Conservation (phyloP, 208 protist species). For the Acanthamoeba castellanii region DNA sequence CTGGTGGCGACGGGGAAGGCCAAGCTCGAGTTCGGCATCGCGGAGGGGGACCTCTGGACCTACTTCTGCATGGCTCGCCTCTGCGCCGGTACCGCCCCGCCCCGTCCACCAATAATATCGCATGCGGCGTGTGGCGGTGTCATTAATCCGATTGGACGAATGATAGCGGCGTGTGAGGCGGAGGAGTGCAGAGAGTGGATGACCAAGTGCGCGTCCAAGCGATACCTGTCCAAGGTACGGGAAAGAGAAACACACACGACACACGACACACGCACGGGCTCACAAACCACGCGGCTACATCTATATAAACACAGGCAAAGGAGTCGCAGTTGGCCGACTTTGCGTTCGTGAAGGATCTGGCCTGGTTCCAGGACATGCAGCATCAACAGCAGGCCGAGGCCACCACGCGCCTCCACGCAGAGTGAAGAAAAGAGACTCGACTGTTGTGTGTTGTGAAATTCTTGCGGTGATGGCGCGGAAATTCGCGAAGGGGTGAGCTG, state of each 20-base stretch:
- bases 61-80: conserved; percentile 25
- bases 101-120: neutral
- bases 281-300: no score
- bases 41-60: conserved; percentile 4
- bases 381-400: neutral
- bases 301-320: neutral
- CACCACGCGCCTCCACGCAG: no score
- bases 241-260: no score
- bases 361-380: conserved; percentile 20
- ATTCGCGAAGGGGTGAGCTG: no score
- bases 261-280: no score
- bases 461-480: no score
- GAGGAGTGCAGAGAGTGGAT: neutral
- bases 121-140: no score
- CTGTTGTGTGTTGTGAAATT: no score
- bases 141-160: no score
- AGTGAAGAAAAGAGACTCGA: no score
- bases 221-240: conserved; percentile 1
- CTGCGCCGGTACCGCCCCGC: neutral
- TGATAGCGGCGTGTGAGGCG: neutral
- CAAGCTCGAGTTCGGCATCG: conserved; percentile 11
- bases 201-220: neutral
- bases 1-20: neutral
- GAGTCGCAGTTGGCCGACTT: conserved; percentile 36
- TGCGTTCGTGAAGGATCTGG: neutral